Evolutionary conservation across 1,284 basidiomycete genomes (phyloP), one percentile per base, ranked within the genome.

Genomic region (Mycosarcoma maydis): DNA sequence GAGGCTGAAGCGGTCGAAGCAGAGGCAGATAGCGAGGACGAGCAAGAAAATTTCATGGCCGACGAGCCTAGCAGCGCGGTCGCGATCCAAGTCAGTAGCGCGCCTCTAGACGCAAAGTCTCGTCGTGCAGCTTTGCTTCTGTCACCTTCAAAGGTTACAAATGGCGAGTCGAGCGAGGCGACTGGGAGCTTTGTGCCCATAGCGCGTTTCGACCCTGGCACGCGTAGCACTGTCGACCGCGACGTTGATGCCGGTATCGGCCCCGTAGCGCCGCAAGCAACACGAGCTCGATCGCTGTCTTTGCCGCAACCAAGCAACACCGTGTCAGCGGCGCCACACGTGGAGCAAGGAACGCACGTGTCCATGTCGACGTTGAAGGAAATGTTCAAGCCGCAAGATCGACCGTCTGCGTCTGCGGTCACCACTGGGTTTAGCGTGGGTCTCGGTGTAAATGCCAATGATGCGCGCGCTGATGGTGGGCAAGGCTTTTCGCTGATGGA

Each of bases 361-460:
- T 55, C 54, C 2, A 68, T 74, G 58, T 60, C 60, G 14, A 70
- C 57, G 6, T 53, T 80, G 22, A 80, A 74, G 32, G 71, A 73
- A 33, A 80, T 80, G 77, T 80, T 80, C 60, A 65, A 65, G 47
- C 75, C 77, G 16, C 60, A 77, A 34, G 76, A 72, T 30, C 55
- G 45, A 10, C 17, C 33, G 7, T 48, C 48, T 16, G 9, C 17
- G 1, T 56, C 48, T 0, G 43, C n/a, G 13, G 49, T 52, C 16
- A 49, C 53, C 6, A 34, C 60, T 9, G 54, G 55, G 2, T 58
- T 65, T 38, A 65, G 54, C 22, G 20, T 65, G 7, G 62, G 55
- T 19, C 42, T 54, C 0, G 51, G 51, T 19, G 43, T 23, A 9
- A 41, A 37, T 17, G 26, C 10, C 23, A 27, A 37, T 11, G 32